Evolutionary conservation across 768 basidiomycete genomes (phyloP).

Genomic region (Boletus reticuloceps): DNA sequence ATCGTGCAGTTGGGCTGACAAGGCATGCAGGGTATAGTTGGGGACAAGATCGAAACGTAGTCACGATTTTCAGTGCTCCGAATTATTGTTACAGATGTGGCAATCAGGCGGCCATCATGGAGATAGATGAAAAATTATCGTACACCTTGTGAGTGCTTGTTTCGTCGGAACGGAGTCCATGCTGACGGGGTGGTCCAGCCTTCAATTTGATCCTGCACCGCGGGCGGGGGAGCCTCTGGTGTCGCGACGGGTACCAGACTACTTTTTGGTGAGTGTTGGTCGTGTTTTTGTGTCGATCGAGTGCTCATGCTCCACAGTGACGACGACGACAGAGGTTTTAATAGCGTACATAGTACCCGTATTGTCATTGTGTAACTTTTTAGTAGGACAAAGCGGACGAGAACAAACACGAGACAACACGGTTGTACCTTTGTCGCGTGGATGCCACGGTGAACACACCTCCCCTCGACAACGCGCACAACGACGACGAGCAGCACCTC

Average conservation of each 20-base stretch:
- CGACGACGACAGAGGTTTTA: conserved; percentile 4
- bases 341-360: conserved; percentile 22
- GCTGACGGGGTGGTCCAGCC: conserved; percentile 41
- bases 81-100: conserved; percentile 99
- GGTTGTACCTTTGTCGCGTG: conserved; percentile 6
- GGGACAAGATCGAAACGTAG: conserved; percentile 99
- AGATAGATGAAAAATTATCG: conserved; percentile 97
- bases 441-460: not conserved
- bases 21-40: conserved; percentile 74
- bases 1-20: conserved; percentile 6
- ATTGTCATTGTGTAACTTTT: conserved; percentile 20
- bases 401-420: conserved; percentile 28
- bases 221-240: conserved; percentile 98
- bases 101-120: conserved; percentile 99
- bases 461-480: conserved; percentile 3
- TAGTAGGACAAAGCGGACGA: conserved; percentile 4
- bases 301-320: conserved; percentile 19
- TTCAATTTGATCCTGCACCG: conserved; percentile 99
- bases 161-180: not conserved
- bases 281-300: conserved; percentile 32
- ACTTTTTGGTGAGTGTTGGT: conserved; percentile 75
- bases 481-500: conserved; percentile 11
- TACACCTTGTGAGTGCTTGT: conserved; percentile 76
- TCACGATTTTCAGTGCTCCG: conserved; percentile 99
- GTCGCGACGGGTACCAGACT: conserved; percentile 91